Percentiles rank a stretch among this genome's conserved stretches.
phyloP scores from a whole-genome alignment of 2,329 filamentous ascomycete species.

The Sclerotinia minor region DNA sequence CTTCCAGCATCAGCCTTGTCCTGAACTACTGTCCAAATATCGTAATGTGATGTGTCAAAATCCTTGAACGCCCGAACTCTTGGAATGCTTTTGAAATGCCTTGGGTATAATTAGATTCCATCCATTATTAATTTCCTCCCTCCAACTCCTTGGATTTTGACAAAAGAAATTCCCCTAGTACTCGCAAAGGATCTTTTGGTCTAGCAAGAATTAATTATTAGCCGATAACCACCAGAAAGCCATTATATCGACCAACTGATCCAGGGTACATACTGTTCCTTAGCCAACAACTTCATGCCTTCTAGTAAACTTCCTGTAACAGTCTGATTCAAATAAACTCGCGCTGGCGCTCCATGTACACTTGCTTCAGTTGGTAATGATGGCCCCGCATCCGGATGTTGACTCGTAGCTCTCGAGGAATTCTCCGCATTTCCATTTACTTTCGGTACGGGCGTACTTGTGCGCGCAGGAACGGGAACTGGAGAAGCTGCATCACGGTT shows the following conservation, averaged over 20 bases:
- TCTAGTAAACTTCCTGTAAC: constrained; percentile 68
- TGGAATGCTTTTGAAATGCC: constrained; percentile 11
- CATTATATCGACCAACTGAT: not conserved
- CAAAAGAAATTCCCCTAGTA: constrained; percentile 69
- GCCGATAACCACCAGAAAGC: not conserved
- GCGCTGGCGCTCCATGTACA: constrained; percentile 65
- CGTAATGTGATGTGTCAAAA: not conserved
- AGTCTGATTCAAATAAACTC: constrained; percentile 70
- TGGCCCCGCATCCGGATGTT: constrained; percentile 53
- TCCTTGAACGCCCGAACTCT: constrained; percentile 15
- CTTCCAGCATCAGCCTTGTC: constrained; percentile 25
- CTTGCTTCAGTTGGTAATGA: constrained; percentile 61
- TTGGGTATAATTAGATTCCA: constrained; percentile 9
- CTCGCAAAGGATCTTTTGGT: constrained; percentile 66
- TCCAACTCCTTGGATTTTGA: constrained; percentile 68
- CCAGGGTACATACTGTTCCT: constrained; percentile 61
- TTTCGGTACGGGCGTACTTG: constrained; percentile 50
- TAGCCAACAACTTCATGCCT: constrained; percentile 72
- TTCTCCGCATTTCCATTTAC: constrained; percentile 42
- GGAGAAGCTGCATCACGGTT: constrained; percentile 29
- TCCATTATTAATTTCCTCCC: constrained; percentile 23
- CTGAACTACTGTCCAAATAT: constrained; percentile 12
- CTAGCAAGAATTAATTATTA: constrained; percentile 43
- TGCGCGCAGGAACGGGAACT: constrained; percentile 43
- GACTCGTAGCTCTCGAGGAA: constrained; percentile 53